These are phyloP conservation scores for Amanita pallidorosea DNA, from an alignment of 768 basidiomycete genomes.

Conservation along the genomic window DNA sequence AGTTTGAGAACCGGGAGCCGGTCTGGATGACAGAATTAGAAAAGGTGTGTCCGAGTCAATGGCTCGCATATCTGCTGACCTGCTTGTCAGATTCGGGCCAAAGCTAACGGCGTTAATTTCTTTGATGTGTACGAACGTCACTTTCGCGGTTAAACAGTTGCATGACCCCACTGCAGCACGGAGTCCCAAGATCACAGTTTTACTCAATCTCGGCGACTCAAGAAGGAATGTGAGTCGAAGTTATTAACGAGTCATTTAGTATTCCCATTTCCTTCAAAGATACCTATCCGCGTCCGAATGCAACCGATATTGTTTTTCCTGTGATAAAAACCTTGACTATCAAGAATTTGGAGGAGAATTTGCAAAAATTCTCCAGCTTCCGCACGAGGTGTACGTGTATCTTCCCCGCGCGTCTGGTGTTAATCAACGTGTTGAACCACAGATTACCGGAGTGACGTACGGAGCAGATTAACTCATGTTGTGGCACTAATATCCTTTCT, in stretches of 20 bases:
- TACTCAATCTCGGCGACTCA: conserved; percentile 23
- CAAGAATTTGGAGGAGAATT: conserved; percentile 44
- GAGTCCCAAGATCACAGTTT: conserved; percentile 56
- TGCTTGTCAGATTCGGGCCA: conserved; percentile 54
- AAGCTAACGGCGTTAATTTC: conserved; percentile 70
- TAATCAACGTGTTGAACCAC: conserved; percentile 2
- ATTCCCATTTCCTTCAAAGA: conserved; percentile 20
- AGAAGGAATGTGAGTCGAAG: conserved; percentile 26
- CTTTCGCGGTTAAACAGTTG: neutral
- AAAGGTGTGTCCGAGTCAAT: conserved; percentile 43
- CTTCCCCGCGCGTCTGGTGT: conserved; percentile 3
- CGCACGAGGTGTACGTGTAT: conserved; percentile 50
- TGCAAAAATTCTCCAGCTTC: conserved; percentile 52
- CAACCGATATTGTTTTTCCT: conserved; percentile 38
- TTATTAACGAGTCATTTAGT: conserved; percentile 4
- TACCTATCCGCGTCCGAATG: conserved; percentile 47
- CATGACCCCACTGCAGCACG: conserved; percentile 35
- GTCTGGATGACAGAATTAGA: conserved; percentile 85
- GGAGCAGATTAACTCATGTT: conserved; percentile 10
- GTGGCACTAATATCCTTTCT: conserved; percentile 12
- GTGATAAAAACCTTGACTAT: conserved; percentile 53
- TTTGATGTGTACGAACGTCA: conserved; percentile 61
- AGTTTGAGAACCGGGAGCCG: conserved; percentile 58
- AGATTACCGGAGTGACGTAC: conserved; percentile 56
- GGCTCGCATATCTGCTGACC: neutral